Percentiles rank a stretch among this genome's conserved stretches.
Conservation (phyloP, 1,139 yeast genomes). For the Arxiozyma slooffiae region DNA sequence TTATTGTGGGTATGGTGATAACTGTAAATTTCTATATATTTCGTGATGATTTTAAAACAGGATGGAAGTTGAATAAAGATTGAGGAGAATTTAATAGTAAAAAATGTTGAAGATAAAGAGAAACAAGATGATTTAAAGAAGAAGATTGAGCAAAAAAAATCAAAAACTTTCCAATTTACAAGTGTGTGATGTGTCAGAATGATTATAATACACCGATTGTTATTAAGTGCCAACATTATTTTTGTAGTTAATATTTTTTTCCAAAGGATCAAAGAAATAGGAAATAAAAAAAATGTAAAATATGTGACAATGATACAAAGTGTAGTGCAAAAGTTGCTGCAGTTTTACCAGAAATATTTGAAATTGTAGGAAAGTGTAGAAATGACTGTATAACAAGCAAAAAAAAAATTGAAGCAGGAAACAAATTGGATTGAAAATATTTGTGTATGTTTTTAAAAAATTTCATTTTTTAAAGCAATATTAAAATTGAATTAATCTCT, state of each 20-base stretch:
- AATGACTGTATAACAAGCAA: too few relatives aligned
- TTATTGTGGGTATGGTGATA: constrained; percentile 94
- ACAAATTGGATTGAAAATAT: too few relatives aligned
- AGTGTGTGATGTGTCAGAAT: constrained; percentile 53
- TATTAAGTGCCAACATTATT: constrained; percentile 58
- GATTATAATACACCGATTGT: constrained; percentile 51
- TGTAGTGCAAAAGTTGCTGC: constrained; percentile 36
- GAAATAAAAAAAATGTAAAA: constrained; percentile 41
- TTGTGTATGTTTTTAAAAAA: too few relatives aligned
- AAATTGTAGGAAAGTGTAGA: not conserved
- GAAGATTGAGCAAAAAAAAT: constrained; percentile 12
- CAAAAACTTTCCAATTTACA: constrained; percentile 45
- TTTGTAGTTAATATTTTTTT: constrained; percentile 59
- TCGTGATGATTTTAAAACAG: constrained; percentile 74
- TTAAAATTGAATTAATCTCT: too few relatives aligned
- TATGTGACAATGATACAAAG: constrained; percentile 50
- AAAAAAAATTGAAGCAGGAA: too few relatives aligned
- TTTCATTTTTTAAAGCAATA: too few relatives aligned
- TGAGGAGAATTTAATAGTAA: constrained; percentile 37
- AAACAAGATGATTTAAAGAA: constrained; percentile 3
- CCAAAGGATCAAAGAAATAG: constrained; percentile 35
- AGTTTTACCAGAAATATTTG: constrained; percentile 11
- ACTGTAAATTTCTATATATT: constrained; percentile 93
- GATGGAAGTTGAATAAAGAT: constrained; percentile 58
- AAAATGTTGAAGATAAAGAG: constrained; percentile 5